phyloP scores from a whole-genome alignment of 768 basidiomycete genomes.

The Thelephora aurantiotincta region DNA sequence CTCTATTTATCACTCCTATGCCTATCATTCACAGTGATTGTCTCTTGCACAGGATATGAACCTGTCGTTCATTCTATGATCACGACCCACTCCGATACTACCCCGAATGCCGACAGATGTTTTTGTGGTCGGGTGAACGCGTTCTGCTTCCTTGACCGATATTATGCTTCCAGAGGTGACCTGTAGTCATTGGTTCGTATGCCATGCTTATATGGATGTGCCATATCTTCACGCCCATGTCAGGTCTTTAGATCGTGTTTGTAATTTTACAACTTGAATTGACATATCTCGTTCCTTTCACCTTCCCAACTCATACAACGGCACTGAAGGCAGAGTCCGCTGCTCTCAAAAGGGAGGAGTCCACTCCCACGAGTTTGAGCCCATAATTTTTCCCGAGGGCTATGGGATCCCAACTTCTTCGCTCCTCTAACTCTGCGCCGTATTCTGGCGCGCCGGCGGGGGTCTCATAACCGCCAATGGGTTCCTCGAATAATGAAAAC shows the following conservation, averaged over 20 bases:
- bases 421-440: constrained; percentile 26
- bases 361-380: constrained; percentile 44
- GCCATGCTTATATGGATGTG: too few relatives aligned
- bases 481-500: constrained; percentile 47
- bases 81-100: neutral
- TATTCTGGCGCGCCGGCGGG: constrained; percentile 32
- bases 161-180: too few relatives aligned
- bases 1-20: neutral
- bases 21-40: neutral
- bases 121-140: too few relatives aligned
- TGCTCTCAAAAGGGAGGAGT: constrained; percentile 26
- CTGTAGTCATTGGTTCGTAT: too few relatives aligned
- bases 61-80: neutral
- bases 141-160: too few relatives aligned
- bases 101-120: too few relatives aligned
- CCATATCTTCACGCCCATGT: too few relatives aligned
- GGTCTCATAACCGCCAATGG: constrained; percentile 18
- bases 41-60: neutral
- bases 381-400: constrained; percentile 36
- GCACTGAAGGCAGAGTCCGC: too few relatives aligned
- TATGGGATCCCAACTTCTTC: constrained; percentile 41
- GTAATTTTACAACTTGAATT: too few relatives aligned
- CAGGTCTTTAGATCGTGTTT: too few relatives aligned
- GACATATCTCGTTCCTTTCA: too few relatives aligned
- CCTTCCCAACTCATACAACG: too few relatives aligned